Base-by-base conservation (phyloP, 78 protist genomes). In the Paulinella micropora region DNA sequence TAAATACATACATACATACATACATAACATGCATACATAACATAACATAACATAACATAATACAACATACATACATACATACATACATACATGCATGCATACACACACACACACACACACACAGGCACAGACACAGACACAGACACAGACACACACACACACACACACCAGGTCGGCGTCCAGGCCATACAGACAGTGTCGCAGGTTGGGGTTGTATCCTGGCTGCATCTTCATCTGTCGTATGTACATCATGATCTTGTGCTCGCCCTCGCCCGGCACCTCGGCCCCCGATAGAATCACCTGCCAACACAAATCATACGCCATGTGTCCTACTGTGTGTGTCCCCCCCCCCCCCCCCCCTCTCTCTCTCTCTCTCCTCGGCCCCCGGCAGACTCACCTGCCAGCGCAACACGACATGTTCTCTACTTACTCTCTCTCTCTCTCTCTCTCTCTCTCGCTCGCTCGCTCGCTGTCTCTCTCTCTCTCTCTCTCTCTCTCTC, bases 101-200 rank as follows among this genome's bases (percentile, higher is more conserved):
- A n/a, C n/a, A n/a, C n/a, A n/a, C n/a, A n/a, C n/a, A n/a, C n/a
- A n/a, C n/a, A n/a, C n/a, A n/a, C n/a, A n/a, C n/a, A n/a, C n/a
- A n/a, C n/a, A n/a, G n/a, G n/a, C n/a, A n/a, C n/a, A n/a, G n/a
- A n/a, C n/a, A n/a, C n/a, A n/a, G n/a, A n/a, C n/a, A n/a, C n/a
- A n/a, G n/a, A n/a, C n/a, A n/a, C n/a, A n/a, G n/a, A n/a, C n/a
- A n/a, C n/a, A n/a, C n/a, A n/a, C n/a, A n/a, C n/a, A n/a, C n/a
- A n/a, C n/a, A n/a, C n/a, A n/a, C n/a, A n/a, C n/a, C n/a, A 97
- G 92, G 82, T 97, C 98, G 9, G 98, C 97, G 84, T 97, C 99
- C 1, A 96, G 84, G 23, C 98, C 98, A 89, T 95, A 95, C 85
- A 96, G n/a, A 84, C 96, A 94, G 90, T 97, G 98, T 3, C 92